Evolutionary conservation across 352 stramenopile genomes (phyloP), one percentile per base, ranked within the genome.

Genomic region (Phytopythium vexans): DNA sequence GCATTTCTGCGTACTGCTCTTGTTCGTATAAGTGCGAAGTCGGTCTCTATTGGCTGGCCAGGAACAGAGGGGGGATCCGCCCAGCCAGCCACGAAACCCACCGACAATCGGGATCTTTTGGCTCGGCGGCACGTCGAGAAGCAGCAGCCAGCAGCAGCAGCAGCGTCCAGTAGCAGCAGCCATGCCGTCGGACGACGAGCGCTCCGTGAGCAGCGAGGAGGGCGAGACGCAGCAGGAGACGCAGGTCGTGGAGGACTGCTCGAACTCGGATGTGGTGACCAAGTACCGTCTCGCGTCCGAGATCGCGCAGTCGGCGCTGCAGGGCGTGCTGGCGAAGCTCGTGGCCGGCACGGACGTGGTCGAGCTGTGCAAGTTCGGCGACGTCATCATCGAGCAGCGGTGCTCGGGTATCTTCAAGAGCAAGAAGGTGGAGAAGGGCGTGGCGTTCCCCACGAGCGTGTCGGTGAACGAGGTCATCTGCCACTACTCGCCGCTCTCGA

Each of bases 401-500:
- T 92, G 81, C 54, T 72, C 68, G 38, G 89, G 97, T 52, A 96
- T 99, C 48, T 99, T 98, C 60, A 98, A 99, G 72, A 97, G 85
- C 71, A 97, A 97, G 74, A 89, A 96, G 57, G 81, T 99, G 6
- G 94, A 99, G 68, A 98, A 99, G 73, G 98, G 98, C 45, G 86
- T 99, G 54, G 97, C 98, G 9, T 99, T 99, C 78, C 98, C 98
- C 8, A 99, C 98, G 44, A 99, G 92, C 63, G 82, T 99, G 32
- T 99, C 93, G 52, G 92, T 99, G 15, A 99, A 99, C 77, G 96
- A 99, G 67, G 80, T 97, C 51, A 88, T 99, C 42, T 99, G 97
- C 80, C 98, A 99, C 81, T 97, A 92, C 76, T 99, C 94, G 47
- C 98, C 98, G 2, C 81, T 99, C 36, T 54, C 77, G n/a, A 90